Evolutionary conservation across 1,284 basidiomycete genomes (phyloP).

Genomic region (Tilletia caries): DNA sequence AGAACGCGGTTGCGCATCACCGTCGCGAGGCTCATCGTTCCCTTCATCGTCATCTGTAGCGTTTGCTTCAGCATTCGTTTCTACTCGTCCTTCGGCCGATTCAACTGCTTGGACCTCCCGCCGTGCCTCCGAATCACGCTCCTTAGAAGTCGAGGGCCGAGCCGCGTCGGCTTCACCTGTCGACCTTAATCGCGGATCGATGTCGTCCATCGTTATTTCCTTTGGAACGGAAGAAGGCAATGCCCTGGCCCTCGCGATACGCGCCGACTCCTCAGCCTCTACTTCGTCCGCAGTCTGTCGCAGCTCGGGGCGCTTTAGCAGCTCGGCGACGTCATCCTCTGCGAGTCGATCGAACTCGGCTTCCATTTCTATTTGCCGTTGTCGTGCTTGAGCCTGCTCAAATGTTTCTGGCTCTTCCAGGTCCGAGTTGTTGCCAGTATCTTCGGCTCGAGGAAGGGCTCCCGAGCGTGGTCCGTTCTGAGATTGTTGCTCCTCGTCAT

Average conservation of each 20-base stretch:
- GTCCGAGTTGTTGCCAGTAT: background rate
- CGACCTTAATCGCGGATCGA: background rate
- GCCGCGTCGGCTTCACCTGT: background rate
- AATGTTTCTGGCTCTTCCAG: background rate
- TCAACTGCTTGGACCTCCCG: background rate
- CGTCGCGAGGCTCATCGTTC: background rate
- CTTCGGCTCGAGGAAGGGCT: conserved; percentile 11
- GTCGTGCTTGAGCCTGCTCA: background rate
- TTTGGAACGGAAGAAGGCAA: background rate
- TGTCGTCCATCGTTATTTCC: background rate
- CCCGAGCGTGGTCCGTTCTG: conserved; percentile 9
- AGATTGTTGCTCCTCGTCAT: conserved; percentile 11
- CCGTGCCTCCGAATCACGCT: too few relatives aligned
- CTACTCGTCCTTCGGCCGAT: background rate
- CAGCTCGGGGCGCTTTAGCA: background rate
- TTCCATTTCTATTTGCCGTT: background rate
- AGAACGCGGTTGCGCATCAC: background rate
- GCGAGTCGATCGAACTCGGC: conserved; percentile 12
- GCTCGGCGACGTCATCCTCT: conserved; percentile 7
- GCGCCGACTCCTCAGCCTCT: conserved; percentile 32
- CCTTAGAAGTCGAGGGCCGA: too few relatives aligned
- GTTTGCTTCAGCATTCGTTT: background rate
- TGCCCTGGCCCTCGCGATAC: conserved; percentile 34
- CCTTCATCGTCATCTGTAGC: background rate
- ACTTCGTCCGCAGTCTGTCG: conserved; percentile 22